phyloP scores from a whole-genome alignment of 352 stramenopile genomes.

The Lagenidium giganteum region DNA sequence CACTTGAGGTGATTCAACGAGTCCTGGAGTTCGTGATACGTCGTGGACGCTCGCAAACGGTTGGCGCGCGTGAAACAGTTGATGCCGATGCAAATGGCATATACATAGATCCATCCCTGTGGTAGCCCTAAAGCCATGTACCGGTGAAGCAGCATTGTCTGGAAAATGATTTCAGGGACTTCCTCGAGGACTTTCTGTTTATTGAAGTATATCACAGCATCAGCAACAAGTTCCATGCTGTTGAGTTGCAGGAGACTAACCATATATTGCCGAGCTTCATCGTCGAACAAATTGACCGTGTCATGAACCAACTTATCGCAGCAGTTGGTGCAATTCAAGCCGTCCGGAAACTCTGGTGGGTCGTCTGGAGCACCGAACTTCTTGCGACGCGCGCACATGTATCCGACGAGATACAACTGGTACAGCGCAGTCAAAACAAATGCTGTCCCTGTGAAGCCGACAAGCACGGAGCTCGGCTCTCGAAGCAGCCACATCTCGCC shows the following conservation, averaged over 20 bases:
- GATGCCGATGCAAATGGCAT: background rate
- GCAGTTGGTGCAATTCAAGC: too few species aligned
- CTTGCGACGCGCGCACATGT: too few species aligned
- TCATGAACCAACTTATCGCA: too few species aligned
- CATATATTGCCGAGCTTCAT: conserved; percentile 9
- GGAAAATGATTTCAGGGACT: conserved; percentile 13
- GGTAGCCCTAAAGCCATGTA: conserved; percentile 4
- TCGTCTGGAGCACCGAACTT: too few species aligned
- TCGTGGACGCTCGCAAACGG: conserved; percentile 2
- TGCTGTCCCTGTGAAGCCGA: background rate
- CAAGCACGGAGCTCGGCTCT: background rate
- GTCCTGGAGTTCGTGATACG: conserved; percentile 17
- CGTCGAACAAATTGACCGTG: too few species aligned
- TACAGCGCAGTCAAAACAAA: conserved; percentile 4
- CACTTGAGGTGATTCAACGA: too few species aligned
- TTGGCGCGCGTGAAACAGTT: conserved; percentile 15
- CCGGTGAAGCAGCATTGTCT: conserved; percentile 12
- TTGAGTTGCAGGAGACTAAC: background rate
- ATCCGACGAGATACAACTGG: conserved; percentile 10
- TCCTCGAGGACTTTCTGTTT: conserved; percentile 15
- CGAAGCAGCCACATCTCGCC: conserved; percentile 13
- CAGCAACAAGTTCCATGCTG: too few species aligned
- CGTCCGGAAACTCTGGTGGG: too few species aligned
- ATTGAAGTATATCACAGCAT: background rate
- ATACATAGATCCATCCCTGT: background rate